Conservation (phyloP, 805 yeast species). For the Candida methanosorbosa region DNA sequence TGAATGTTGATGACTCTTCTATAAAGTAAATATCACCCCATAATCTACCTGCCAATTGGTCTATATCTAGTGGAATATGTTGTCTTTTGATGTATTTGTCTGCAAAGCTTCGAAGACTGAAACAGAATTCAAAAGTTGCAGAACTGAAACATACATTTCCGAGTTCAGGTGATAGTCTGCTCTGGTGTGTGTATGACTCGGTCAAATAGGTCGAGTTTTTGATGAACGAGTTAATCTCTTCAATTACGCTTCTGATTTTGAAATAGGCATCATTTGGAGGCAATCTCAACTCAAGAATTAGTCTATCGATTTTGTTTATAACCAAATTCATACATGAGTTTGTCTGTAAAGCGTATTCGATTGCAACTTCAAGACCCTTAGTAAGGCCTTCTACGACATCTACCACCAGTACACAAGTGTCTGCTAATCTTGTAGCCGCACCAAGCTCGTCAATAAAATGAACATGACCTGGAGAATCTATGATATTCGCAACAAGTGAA, state of each 20-base stretch:
- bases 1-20: conserved; percentile 34
- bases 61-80: conserved; percentile 18
- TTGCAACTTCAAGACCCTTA: conserved; percentile 39
- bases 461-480: conserved; percentile 91
- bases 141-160: conserved; percentile 75
- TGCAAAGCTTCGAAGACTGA: conserved; percentile 62
- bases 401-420: conserved; percentile 61
- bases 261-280: conserved; percentile 68
- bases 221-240: conserved; percentile 53
- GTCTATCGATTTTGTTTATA: conserved; percentile 76
- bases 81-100: conserved; percentile 32
- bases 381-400: conserved; percentile 83
- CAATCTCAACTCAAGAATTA: conserved; percentile 69
- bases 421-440: conserved; percentile 48
- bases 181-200: conserved; percentile 18
- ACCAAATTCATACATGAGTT: conserved; percentile 50
- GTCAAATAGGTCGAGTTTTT: conserved; percentile 2
- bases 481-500: conserved; percentile 50
- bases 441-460: conserved; percentile 73
- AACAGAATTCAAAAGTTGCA: conserved; percentile 49
- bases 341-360: conserved; percentile 43
- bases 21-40: conserved; percentile 75
- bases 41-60: conserved; percentile 43
- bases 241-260: conserved; percentile 54
- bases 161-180: conserved; percentile 46